A percentile compares a stretch with the other conserved stretches of the same genome.
Evolutionary conservation across 169 alveolate genomes (phyloP).

Genomic region (Plasmodium gallinaceum): DNA sequence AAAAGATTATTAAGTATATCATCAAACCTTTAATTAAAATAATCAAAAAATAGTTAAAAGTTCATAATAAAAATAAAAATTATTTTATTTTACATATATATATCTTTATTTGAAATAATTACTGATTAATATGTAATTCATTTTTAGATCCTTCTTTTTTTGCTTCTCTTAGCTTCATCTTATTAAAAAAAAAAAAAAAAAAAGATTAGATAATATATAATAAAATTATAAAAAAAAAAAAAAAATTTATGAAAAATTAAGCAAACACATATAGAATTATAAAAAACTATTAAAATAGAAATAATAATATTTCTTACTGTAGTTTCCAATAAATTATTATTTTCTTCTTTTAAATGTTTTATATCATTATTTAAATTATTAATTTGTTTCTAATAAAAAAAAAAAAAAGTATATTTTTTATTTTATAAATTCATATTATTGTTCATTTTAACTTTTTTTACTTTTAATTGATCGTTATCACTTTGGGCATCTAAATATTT

Average conservation of each 20-base stretch:
- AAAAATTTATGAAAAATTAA: too few relatives aligned
- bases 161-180: not conserved
- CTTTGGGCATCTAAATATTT: conserved; percentile 36
- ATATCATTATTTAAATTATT: conserved; percentile 24
- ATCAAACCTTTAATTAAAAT: conserved; percentile 34
- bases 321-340: conserved; percentile 9
- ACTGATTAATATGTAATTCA: not conserved
- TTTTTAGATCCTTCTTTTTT: not conserved
- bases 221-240: too few relatives aligned
- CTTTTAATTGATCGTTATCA: conserved; percentile 54
- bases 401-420: not conserved
- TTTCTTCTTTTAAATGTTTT: conserved; percentile 51
- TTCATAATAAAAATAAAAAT: not conserved
- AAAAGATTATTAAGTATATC: conserved; percentile 58
- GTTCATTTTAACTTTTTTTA: not conserved
- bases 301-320: conserved; percentile 11
- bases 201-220: too few relatives aligned
- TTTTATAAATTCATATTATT: not conserved
- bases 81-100: not conserved
- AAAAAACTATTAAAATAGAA: too few relatives aligned
- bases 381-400: conserved; percentile 35
- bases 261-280: too few relatives aligned
- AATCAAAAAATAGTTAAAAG: not conserved
- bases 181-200: not conserved
- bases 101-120: not conserved